Base-by-base conservation (phyloP, 306 rosid genomes). In the Casuarina glauca region DNA sequence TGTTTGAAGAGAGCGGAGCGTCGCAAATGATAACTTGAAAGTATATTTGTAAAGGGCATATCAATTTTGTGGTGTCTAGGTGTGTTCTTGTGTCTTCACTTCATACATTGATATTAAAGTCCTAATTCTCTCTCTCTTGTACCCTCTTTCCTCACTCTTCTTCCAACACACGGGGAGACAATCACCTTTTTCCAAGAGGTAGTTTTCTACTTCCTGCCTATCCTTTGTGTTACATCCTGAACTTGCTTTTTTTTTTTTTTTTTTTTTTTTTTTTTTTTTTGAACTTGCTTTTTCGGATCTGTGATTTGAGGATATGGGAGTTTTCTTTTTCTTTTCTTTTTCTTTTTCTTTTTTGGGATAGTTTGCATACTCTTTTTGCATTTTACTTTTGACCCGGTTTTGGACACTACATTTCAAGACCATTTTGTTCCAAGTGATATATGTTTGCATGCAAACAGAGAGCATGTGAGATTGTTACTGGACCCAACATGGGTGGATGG, bases 401-500 rank as follows among this genome's bases (percentile, higher is more conserved):
- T 92, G 83, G 97, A 92, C 80, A 86, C 85, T 57, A 79, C 82
- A 74, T 87, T 95, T 69, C 97, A 83, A 84, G 96, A 90, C 83
- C 85, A 84, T 86, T 92, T 92, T 85, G 98, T 92, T 70, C 98
- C 98, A 52, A 95, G 92, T 81, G 89, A 92, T 82, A 95, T 97
- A 69, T 70, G 82, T 78, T 80, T 92, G 82, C 88, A 89, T 63
- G 89, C 90, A 6, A 86, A 84, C 57, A 72, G 84, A 76, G 97
- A 91, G 86, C 82, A 86, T 89, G 98, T 79, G 97, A 95, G 82
- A 95, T 92, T 81, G 87, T 92, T 82, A 95, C 98, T 43, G 98
- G 98, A 80, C 97, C 98, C 57, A 95, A 95, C 79, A 92, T 95
- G 98, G 97, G 98, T 20, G 26, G 26, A 20, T 17, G 98, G 98